Evolutionary conservation across 495 filamentous ascomycete genomes (phyloP), one percentile per base, ranked within the genome.

Genomic region (Chaetomium cochliodes): DNA sequence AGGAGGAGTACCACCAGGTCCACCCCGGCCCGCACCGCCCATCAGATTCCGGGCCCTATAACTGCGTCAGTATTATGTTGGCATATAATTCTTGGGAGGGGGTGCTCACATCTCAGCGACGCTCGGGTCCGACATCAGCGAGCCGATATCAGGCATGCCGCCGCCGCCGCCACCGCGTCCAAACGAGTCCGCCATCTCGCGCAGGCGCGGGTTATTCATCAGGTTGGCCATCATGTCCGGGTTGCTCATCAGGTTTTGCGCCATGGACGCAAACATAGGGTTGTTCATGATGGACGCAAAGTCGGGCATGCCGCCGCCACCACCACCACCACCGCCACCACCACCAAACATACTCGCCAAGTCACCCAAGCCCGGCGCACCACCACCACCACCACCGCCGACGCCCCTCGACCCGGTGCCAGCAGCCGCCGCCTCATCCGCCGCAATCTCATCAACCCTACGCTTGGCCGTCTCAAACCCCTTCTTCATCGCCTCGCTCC

Each of bases 201-300:
- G 81, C 65, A 98, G 74, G 58, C 85, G 83, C n/a, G 93, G 93
- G 79, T 98, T 96, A 81, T 82, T 92, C 92, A 98, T 96, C 60
- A 98, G 74, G 70, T 91, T 91, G 73, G 83, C 84, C 82, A 98
- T 86, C 84, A 90, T 86, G 7, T 96, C 88, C 15, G 94, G 94
- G 77, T 98, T 97, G 75, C 86, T 89, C 93, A 97, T 97, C 49
- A 98, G 74, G 73, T 91, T 97, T 82, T 96, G 91, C 26, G 94
- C 94, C 91, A 97, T 96, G 79, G 81, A 88, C 49, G 92, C 81
- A 75, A 98, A 93, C 94, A 98, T 97, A 49, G 94, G 94, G 81
- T 98, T 98, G 78, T 78, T 91, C 94, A 98, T 97, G 72, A 98
- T 85, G 60, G 80, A 82, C 62, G 82, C 79, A 15, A 96, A 79